Conservation (phyloP, 306 rosid species). For the Arachis stenosperma region DNA sequence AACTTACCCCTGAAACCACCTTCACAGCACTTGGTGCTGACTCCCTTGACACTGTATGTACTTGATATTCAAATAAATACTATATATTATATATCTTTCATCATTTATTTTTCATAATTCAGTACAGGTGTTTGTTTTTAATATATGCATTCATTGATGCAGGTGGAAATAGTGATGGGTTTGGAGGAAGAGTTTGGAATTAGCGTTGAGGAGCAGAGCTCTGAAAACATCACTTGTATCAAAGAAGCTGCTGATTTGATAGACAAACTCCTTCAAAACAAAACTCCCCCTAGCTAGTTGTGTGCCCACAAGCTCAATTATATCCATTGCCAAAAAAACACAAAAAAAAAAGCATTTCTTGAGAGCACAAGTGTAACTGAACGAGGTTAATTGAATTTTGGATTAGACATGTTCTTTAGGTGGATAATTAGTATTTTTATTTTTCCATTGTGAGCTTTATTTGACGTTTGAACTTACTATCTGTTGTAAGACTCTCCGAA, state of each 20-base stretch:
- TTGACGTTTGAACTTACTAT: slow-evolving; percentile 8
- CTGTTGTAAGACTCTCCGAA: slow-evolving; percentile 8
- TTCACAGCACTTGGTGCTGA: slow-evolving; percentile 61
- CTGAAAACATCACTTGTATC: slow-evolving; percentile 52
- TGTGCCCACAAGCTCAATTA: too few species aligned
- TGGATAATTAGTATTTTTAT: neutral
- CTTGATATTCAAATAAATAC: too few species aligned
- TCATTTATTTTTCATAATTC: neutral
- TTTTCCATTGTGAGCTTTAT: slow-evolving; percentile 1
- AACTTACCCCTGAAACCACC: slow-evolving; percentile 54
- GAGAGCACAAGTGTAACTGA: slow-evolving; percentile 19
- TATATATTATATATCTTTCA: too few species aligned
- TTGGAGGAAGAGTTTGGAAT: slow-evolving; percentile 58
- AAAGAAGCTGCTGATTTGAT: slow-evolving; percentile 62
- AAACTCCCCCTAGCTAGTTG: slow-evolving; percentile 25
- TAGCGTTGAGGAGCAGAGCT: slow-evolving; percentile 48
- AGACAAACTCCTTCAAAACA: slow-evolving; percentile 52
- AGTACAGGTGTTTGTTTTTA: neutral
- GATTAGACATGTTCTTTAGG: slow-evolving; percentile 28
- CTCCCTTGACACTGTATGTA: slow-evolving; percentile 58
- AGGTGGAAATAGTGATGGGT: slow-evolving; percentile 66
- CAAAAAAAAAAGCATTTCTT: slow-evolving; percentile 2
- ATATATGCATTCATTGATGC: slow-evolving; percentile 3
- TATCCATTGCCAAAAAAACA: too few species aligned
- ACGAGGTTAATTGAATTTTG: slow-evolving; percentile 1